Percentiles rank a stretch among this genome's conserved stretches.
phyloP scores from a whole-genome alignment of 169 alveolate genomes.

The Plasmodium relictum region DNA sequence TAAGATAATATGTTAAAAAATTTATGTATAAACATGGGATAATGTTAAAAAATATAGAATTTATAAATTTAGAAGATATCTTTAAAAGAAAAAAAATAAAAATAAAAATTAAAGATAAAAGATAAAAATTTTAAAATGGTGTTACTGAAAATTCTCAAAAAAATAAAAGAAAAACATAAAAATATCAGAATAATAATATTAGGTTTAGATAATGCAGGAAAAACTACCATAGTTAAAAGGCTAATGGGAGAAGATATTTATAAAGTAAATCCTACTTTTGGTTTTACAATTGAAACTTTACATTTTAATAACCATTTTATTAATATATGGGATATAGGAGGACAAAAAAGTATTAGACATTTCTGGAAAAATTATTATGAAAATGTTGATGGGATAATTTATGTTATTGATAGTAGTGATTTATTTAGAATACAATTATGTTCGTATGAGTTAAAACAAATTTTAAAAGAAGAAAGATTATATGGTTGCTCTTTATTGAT shows the following conservation, averaged over 20 bases:
- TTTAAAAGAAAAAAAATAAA: neutral
- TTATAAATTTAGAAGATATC: neutral
- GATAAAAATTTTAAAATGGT: slow-evolving; percentile 86
- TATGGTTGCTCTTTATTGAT: slow-evolving; percentile 88
- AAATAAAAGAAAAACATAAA: slow-evolving; percentile 93
- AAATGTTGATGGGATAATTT: slow-evolving; percentile 98
- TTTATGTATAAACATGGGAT: no score
- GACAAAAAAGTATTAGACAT: slow-evolving; percentile 98
- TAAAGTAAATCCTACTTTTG: slow-evolving; percentile 96
- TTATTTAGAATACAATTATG: slow-evolving; percentile 95
- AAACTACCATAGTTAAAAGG: slow-evolving; percentile 95
- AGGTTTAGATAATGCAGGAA: slow-evolving; percentile 98
- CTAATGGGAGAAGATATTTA: slow-evolving; percentile 94
- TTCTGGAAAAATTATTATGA: slow-evolving; percentile 99
- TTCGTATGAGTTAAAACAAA: slow-evolving; percentile 94
- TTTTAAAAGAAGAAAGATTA: slow-evolving; percentile 94
- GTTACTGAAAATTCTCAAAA: slow-evolving; percentile 92
- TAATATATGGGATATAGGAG: slow-evolving; percentile 99
- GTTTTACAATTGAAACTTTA: slow-evolving; percentile 95
- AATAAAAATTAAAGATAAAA: neutral
- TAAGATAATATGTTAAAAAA: no score
- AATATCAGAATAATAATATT: slow-evolving; percentile 95
- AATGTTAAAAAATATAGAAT: no score
- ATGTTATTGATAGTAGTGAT: slow-evolving; percentile 99
- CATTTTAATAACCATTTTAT: slow-evolving; percentile 87